Percentiles rank a stretch among this genome's conserved stretches.
These are phyloP conservation scores for Metarhizium album DNA, from an alignment of 2,329 filamentous ascomycete species.

Conservation along the genomic window DNA sequence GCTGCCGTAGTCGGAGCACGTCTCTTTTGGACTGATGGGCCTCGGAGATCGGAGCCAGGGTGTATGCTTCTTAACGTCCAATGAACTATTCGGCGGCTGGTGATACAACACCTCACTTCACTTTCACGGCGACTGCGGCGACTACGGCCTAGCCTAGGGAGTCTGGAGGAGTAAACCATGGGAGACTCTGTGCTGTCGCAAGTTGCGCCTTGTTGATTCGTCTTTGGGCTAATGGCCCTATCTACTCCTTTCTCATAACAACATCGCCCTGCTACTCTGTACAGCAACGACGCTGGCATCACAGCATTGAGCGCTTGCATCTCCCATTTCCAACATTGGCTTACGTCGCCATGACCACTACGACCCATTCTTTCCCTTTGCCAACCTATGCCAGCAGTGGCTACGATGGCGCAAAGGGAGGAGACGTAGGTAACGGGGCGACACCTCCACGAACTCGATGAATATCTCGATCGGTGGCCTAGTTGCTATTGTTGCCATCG, in stretches of 20 bases:
- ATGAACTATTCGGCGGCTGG: neutral
- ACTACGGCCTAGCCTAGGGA: neutral
- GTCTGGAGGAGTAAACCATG: neutral
- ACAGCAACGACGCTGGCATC: neutral
- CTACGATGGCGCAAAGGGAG: conserved; percentile 30
- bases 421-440: conserved; percentile 56
- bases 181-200: neutral
- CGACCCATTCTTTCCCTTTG: conserved; percentile 29
- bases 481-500: conserved; percentile 64
- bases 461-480: conserved; percentile 57
- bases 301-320: neutral
- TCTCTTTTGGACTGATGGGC: conserved; percentile 3
- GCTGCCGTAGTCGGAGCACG: neutral
- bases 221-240: neutral
- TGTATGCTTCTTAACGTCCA: neutral
- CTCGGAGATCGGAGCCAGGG: neutral
- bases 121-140: neutral
- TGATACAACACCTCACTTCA: conserved; percentile 1
- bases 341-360: conserved; percentile 27
- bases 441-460: conserved; percentile 39
- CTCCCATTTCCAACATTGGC: neutral
- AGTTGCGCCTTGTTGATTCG: neutral
- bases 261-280: neutral
- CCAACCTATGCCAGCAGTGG: conserved; percentile 27
- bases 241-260: neutral